Evolutionary conservation across 306 rosid genomes (phyloP), one percentile per base, ranked within the genome.

Genomic region (Hippophae gyantsensis): DNA sequence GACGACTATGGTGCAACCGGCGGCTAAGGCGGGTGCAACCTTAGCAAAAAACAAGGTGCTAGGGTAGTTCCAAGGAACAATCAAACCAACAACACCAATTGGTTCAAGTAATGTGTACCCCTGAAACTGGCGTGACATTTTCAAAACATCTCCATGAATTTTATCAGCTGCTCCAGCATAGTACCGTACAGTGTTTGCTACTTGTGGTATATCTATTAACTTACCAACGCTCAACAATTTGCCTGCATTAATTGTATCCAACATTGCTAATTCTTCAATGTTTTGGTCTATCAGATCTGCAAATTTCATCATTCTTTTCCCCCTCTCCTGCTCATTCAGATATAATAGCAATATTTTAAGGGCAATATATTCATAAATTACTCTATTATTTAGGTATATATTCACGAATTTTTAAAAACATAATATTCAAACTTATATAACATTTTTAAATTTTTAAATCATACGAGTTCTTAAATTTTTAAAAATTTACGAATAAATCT

Each of bases 101-200:
- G 97, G 95, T 55, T 90, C 97, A 6, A 72, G 38, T 47, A 90
- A 72, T 2, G 97, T 90, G 58, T 86, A 87, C 3, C 73, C 97
- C 0, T 86, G 94, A 10, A 81, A 54, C 44, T 78, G 71, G 0
- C 66, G 47, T 0, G 85, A 43, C 52, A 84, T 63, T 63, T 90
- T 90, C n/a, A 90, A 63, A 0, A 81, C 88, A 47, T 81, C 75
- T 1, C 97, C 97, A 3, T 90, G 95, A 46, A 86, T 69, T 70
- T 90, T 90, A 71, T 90, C 97, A 1, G 95, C 97, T 26, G 95
- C 94, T 7, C 97, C 97, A 0, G 95, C 95, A 57, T 86, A 90
- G 79, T 86, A 86, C 11, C 90, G 85, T 5, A 90, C 8, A 0
- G 13, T 58, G 2, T 42, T n/a, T 43, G 83, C 82, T 12, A 50